Evolutionary conservation across 208 protist species (phyloP).

Genomic region (Leishmania major): DNA sequence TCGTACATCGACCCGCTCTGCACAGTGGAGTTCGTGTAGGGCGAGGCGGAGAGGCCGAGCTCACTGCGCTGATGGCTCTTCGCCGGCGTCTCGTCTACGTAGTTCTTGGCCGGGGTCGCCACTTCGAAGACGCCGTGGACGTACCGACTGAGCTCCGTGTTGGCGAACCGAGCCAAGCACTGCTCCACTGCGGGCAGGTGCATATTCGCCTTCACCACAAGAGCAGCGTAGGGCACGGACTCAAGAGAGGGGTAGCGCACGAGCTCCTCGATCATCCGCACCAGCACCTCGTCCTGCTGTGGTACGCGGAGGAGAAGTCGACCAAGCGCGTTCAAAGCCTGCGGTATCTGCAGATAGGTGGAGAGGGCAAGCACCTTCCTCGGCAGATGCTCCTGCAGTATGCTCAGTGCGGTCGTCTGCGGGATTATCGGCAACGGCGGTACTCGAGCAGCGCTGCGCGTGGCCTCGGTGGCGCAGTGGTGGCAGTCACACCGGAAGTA

Average conservation of each 20-base stretch:
- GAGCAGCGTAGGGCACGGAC: slow-evolving; percentile 29
- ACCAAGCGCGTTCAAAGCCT: slow-evolving; percentile 66
- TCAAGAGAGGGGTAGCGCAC: slow-evolving; percentile 30
- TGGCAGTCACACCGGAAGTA: slow-evolving; percentile 72
- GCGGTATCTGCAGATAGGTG: slow-evolving; percentile 23
- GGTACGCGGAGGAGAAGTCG: slow-evolving; percentile 63
- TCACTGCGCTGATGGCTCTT: slow-evolving; percentile 49
- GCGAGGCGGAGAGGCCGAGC: slow-evolving; percentile 50
- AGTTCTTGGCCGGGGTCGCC: slow-evolving; percentile 51
- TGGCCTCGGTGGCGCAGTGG: slow-evolving; percentile 18
- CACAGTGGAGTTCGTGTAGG: slow-evolving; percentile 28
- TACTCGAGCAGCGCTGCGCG: background rate
- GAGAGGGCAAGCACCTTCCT: slow-evolving; percentile 17
- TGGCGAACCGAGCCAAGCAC: slow-evolving; percentile 16
- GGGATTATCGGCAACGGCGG: slow-evolving; percentile 41
- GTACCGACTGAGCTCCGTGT: slow-evolving; percentile 43
- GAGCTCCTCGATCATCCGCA: slow-evolving; percentile 43
- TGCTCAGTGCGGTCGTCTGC: slow-evolving; percentile 37
- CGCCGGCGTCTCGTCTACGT: slow-evolving; percentile 41
- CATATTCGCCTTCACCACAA: slow-evolving; percentile 33
- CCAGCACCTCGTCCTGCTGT: slow-evolving; percentile 34
- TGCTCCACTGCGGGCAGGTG: slow-evolving; percentile 22
- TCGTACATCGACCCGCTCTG: slow-evolving; percentile 39
- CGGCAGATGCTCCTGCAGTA: slow-evolving; percentile 40
- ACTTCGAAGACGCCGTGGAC: slow-evolving; percentile 52